Evolutionary conservation across 148 eudicot genomes (phyloP).

Genomic region (Vaccinium myrtillus): DNA sequence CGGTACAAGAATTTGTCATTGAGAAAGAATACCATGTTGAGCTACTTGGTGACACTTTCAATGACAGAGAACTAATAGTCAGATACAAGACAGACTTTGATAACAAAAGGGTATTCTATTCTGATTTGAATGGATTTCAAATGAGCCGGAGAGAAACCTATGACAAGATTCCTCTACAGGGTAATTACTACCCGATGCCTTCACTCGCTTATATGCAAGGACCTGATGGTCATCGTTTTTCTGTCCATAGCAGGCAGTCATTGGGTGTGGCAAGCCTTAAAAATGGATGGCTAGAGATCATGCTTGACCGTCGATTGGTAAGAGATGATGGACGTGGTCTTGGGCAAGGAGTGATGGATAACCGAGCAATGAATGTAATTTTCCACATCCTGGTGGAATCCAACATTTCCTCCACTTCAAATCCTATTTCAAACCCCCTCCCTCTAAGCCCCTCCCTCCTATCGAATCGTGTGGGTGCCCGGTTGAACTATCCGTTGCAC

Average conservation of each 20-base stretch:
- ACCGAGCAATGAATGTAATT: slow-evolving; percentile 77
- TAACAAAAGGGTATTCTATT: slow-evolving; percentile 65
- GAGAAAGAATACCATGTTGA: slow-evolving; percentile 98
- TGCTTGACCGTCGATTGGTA: slow-evolving; percentile 86
- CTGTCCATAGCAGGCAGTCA: slow-evolving; percentile 85
- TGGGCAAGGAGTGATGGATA: slow-evolving; percentile 94
- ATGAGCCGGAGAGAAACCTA: slow-evolving; percentile 97
- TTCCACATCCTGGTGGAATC: slow-evolving; percentile 79
- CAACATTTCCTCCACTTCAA: slow-evolving; percentile 54
- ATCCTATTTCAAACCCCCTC: slow-evolving; percentile 43
- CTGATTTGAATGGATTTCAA: slow-evolving; percentile 95
- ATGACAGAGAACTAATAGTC: slow-evolving; percentile 79
- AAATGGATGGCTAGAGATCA: slow-evolving; percentile 85
- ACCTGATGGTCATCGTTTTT: slow-evolving; percentile 69
- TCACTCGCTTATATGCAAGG: slow-evolving; percentile 92
- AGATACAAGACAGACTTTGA: slow-evolving; percentile 81
- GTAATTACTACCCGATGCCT: slow-evolving; percentile 98
- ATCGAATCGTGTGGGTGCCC: slow-evolving; percentile 75
- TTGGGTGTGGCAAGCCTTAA: slow-evolving; percentile 86
- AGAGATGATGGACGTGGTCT: slow-evolving; percentile 96
- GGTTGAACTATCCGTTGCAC: slow-evolving; percentile 77
- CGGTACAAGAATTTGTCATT: slow-evolving; percentile 65
- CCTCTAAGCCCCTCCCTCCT: slow-evolving; percentile 80
- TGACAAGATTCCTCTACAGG: slow-evolving; percentile 91
- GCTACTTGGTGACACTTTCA: slow-evolving; percentile 55